Base-by-base conservation (phyloP, 352 stramenopile species). In the Phytophthora sp. region DNA sequence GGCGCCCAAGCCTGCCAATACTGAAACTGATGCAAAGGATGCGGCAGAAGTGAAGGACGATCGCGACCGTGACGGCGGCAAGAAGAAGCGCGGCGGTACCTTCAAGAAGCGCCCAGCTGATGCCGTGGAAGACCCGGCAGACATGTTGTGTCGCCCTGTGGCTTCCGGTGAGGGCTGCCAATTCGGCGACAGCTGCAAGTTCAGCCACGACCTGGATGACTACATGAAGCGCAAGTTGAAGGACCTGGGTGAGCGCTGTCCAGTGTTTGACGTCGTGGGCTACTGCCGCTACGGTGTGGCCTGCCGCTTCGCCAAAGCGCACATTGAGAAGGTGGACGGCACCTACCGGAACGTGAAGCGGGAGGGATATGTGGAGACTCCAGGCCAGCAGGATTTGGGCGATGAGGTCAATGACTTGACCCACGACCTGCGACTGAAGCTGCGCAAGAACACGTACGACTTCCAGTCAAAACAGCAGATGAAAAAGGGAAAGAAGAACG, bases 401-500 rank as follows among this genome's bases (percentile, higher is more conserved):
- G 49, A 80, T 38, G 79, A 94, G 52, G 77, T 80, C 24, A 98
- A 98, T 70, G 70, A 88, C n/a, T 66, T 98, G n/a, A 88, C 77
- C 12, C 87, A 93, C 59, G 78, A 91, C 23, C 78, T 97, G 41
- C 81, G 89, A 27, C 67, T 79, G 37, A 79, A 90, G 43, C 72
- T 98, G 27, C 82, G 96, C 13, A 98, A 98, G 74, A 97, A 97
- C 48, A 89, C 79, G 65, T 98, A 98, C 71, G 72, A 87, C 38
- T 98, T 98, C 67, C 71, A 79, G 48, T 76, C 81, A n/a, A 81
- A 82, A 66, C 46, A 93, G 67, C 79, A 91, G 74, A 88, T 87
- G 52, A 81, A 79, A 34, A 78, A 88, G 17, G 68, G 54, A 15
- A 76, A 79, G 42, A 80, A 91, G 24, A 80, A 85, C 46, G 60